Evolutionary conservation across 2,329 filamentous ascomycete species (phyloP), one percentile per base, ranked within the genome.

Genomic region (Cercospora brassicicola): DNA sequence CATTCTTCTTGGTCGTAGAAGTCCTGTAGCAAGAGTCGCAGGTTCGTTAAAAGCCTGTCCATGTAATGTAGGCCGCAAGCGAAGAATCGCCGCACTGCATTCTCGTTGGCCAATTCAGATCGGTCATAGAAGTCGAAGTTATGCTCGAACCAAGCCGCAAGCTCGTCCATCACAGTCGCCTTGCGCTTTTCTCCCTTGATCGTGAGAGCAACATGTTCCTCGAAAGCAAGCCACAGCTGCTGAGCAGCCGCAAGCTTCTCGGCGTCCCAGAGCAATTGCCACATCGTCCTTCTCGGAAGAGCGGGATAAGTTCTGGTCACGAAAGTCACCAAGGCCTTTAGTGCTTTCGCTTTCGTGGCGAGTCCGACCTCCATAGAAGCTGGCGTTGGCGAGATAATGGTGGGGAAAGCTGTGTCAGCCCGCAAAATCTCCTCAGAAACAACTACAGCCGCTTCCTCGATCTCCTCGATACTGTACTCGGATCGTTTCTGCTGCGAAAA

Each of bases 31-130:
- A 78, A 67, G 7, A 69, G 63, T 45, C 72, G 66, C 3, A 78
- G 62, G 15, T 76, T 62, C 3, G 66, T 48, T 7, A 78, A 69
- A 4, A 78, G 63, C 20, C 69, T 68, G 20, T 77, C 76, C 20
- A 78, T 59, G n/a, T 69, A 64, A 53, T 73, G 67, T 45, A 77
- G 67, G 4, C 71, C 72, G 28, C 77, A 79, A 69, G 93, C 85
- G 75, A 97, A 96, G 88, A 92, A 97, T 73, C 93, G 89, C n/a
- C 93, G 88, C 15, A 97, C 88, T 7, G 86, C 84, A 75, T 97
- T 93, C 9, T 90, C 87, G 77, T 95, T 90, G n/a, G 89, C 89
- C 23, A 85, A 84, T 42, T 87, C 87, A 31, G 84, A 80, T 62
- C 90, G 84, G 3, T 88, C 85, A 63, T 88, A 87, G 26, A 89